Conservation (phyloP, 148 eudicot genomes). For the Selenicereus undatus region DNA sequence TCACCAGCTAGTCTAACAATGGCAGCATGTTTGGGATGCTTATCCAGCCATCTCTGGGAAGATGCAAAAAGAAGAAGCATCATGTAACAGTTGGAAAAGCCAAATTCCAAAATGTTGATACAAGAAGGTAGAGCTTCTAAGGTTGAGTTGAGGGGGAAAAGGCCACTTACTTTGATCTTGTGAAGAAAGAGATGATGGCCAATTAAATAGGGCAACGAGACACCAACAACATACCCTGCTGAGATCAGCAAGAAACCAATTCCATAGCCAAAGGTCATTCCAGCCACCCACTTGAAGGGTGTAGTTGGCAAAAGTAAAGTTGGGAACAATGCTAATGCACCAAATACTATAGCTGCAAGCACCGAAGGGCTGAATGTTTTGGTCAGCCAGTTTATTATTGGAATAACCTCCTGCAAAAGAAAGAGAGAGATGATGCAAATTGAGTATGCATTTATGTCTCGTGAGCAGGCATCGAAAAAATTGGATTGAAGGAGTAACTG, state of each 20-base stretch:
- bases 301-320: conserved; percentile 59
- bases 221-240: conserved; percentile 49
- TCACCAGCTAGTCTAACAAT: conserved; percentile 81
- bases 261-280: conserved; percentile 89
- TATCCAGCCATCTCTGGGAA: conserved; percentile 63
- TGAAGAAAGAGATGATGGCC: conserved; percentile 50
- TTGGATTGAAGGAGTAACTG: not conserved
- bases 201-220: conserved; percentile 64
- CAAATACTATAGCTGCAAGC: conserved; percentile 63
- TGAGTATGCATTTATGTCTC: not conserved
- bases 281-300: conserved; percentile 89
- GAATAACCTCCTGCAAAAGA: conserved; percentile 56
- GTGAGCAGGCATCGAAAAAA: not conserved
- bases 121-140: not conserved
- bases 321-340: conserved; percentile 67
- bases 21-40: conserved; percentile 65
- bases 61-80: not conserved
- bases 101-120: not conserved
- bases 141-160: not conserved
- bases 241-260: conserved; percentile 62
- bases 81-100: not conserved
- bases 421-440: not conserved
- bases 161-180: conserved; percentile 54
- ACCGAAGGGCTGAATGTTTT: conserved; percentile 48
- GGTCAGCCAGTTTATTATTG: conserved; percentile 62